These are phyloP conservation scores for Cunninghamia lanceolata DNA, from an alignment of 75 land plant genomes.

Conservation along the genomic window DNA sequence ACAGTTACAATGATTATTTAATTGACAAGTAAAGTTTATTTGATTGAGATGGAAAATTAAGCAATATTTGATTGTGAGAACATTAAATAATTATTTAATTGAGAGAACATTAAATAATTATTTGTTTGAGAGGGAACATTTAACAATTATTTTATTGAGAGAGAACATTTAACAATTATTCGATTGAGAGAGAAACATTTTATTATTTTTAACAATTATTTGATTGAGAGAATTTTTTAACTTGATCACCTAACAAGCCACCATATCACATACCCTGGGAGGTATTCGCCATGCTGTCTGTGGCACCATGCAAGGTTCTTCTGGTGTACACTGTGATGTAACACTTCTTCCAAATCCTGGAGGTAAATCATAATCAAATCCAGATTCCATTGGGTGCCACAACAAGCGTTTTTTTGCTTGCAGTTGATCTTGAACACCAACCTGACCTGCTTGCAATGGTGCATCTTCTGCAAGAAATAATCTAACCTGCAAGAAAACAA, in stretches of 20 bases:
- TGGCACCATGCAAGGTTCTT: slow-evolving; percentile 19
- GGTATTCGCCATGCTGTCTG: slow-evolving; percentile 33
- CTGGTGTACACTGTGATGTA: slow-evolving; percentile 13
- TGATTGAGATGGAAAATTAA: no score
- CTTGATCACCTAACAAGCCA: slow-evolving; percentile 19
- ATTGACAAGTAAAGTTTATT: no score
- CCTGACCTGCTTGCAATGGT: slow-evolving; percentile 57
- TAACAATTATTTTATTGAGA: no score
- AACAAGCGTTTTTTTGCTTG: slow-evolving; percentile 66
- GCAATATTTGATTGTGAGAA: no score
- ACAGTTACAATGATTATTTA: neutral
- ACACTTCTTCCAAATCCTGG: slow-evolving; percentile 67
- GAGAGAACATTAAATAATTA: no score
- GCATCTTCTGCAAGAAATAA: slow-evolving; percentile 83
- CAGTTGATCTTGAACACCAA: slow-evolving; percentile 63
- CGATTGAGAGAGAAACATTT: no score
- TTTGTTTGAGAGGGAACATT: no score
- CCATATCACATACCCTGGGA: slow-evolving; percentile 21
- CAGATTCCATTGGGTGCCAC: slow-evolving; percentile 33
- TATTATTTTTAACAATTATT: neutral
- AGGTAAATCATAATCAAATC: slow-evolving; percentile 51
- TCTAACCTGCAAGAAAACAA: slow-evolving; percentile 5
- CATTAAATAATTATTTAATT: no score
- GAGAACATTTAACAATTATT: no score
- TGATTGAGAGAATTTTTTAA: neutral